Evolutionary conservation across 257 asterid genomes (phyloP).

Genomic region (Misopates orontium): DNA sequence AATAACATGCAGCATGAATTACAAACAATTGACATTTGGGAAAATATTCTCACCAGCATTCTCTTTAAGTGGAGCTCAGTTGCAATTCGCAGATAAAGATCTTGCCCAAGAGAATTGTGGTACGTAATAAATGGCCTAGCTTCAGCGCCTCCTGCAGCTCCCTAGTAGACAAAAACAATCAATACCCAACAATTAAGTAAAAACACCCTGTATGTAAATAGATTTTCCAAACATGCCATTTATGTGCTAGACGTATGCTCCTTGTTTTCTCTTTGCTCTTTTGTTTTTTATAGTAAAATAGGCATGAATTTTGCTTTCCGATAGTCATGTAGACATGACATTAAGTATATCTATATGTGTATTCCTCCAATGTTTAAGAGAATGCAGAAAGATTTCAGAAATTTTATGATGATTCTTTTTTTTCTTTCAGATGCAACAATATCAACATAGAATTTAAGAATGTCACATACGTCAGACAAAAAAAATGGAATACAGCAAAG

Average conservation of each 20-base stretch:
- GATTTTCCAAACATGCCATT: neutral
- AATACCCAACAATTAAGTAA: conserved; percentile 14
- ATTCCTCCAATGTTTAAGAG: neutral
- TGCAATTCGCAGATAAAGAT: conserved; percentile 93
- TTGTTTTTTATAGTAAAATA: neutral
- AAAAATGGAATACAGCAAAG: too few relatives aligned
- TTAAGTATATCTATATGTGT: neutral
- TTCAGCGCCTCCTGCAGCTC: conserved; percentile 99
- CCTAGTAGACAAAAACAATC: conserved; percentile 54
- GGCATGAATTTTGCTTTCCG: too few relatives aligned
- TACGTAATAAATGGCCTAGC: conserved; percentile 98
- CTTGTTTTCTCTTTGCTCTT: neutral
- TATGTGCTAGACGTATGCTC: neutral
- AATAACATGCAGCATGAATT: conserved; percentile 5
- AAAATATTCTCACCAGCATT: conserved; percentile 73
- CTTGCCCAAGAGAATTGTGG: conserved; percentile 98
- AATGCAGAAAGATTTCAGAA: neutral
- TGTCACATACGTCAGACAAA: too few relatives aligned
- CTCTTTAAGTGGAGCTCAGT: conserved; percentile 98
- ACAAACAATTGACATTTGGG: conserved; percentile 9
- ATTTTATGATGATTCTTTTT: too few relatives aligned
- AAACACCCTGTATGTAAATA: neutral
- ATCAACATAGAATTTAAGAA: too few relatives aligned
- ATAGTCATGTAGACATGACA: too few relatives aligned
- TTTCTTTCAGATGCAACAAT: too few relatives aligned